These are phyloP conservation scores for Populus tremula DNA, from an alignment of 345 rosid species.

Conservation along the genomic window DNA sequence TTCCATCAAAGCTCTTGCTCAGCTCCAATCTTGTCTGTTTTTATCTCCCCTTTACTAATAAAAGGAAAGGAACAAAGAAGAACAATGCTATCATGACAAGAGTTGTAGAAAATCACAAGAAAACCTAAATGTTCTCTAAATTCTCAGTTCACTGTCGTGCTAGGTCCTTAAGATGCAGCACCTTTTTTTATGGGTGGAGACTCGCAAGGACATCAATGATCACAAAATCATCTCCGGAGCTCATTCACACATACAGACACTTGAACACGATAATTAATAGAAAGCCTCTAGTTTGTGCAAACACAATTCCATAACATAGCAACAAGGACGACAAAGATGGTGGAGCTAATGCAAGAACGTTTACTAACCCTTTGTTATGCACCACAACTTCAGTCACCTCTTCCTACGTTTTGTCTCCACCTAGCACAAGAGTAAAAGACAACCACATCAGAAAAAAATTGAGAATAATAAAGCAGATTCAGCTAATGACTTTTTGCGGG, in stretches of 20 bases:
- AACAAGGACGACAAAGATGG: conserved; percentile 6
- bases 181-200: conserved; percentile 5
- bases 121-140: conserved; percentile 2
- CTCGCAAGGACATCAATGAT: conserved; percentile 2
- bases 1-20: not conserved
- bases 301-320: conserved; percentile 23
- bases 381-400: conserved; percentile 35
- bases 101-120: not conserved
- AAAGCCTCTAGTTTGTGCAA: conserved; percentile 28
- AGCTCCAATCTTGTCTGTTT: too few relatives aligned
- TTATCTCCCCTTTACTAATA: not conserved
- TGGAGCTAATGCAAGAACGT: conserved; percentile 27
- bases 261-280: conserved; percentile 6
- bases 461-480: not conserved
- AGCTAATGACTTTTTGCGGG: not conserved
- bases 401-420: conserved; percentile 71
- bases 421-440: conserved; percentile 27
- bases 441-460: not conserved
- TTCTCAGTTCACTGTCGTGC: not conserved
- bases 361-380: conserved; percentile 24
- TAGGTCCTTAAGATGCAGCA: conserved; percentile 3
- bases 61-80: not conserved
- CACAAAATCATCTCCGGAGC: conserved; percentile 14
- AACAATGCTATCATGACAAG: not conserved
- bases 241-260: conserved; percentile 22